These are phyloP conservation scores for Nasturtium officinale DNA, from an alignment of 345 rosid species.

Conservation along the genomic window DNA sequence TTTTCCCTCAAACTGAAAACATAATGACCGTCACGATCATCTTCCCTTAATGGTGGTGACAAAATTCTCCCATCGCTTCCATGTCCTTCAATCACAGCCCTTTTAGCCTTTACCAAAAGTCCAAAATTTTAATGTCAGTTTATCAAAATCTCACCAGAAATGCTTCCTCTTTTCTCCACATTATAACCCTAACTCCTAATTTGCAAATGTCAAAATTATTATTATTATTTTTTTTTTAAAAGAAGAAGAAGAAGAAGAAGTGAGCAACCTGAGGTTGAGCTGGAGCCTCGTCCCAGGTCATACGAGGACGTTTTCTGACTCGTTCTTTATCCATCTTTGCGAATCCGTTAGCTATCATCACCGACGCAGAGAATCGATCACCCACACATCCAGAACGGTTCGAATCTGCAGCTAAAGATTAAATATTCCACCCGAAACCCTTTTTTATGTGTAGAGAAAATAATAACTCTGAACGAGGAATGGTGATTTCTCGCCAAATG, in stretches of 20 bases:
- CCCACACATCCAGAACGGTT: conserved; percentile 8
- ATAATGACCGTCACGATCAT: conserved; percentile 77
- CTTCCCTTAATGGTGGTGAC: conserved; percentile 66
- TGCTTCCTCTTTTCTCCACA: not conserved
- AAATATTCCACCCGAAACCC: conserved; percentile 30
- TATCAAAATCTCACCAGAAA: conserved; percentile 7
- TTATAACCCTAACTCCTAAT: conserved; percentile 34
- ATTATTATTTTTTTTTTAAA: no score
- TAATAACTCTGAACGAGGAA: not conserved
- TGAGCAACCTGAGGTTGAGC: conserved; percentile 58
- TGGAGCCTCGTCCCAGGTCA: conserved; percentile 69
- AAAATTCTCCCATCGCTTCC: conserved; percentile 43
- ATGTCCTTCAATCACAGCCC: conserved; percentile 40
- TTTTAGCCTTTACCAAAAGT: conserved; percentile 47
- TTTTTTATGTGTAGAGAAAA: conserved; percentile 1
- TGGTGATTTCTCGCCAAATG: conserved; percentile 24
- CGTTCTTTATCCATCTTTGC: conserved; percentile 56
- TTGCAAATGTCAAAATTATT: not conserved
- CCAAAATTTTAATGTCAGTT: conserved; percentile 32
- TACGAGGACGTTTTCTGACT: conserved; percentile 64
- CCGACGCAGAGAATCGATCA: conserved; percentile 23
- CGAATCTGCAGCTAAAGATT: conserved; percentile 38
- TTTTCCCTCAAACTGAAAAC: conserved; percentile 66
- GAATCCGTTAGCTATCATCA: conserved; percentile 34
- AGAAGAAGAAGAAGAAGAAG: no score